Percentiles rank a stretch among this genome's conserved stretches.
These are phyloP conservation scores for Mercurialis annua DNA, from an alignment of 345 rosid genomes.

Conservation along the genomic window DNA sequence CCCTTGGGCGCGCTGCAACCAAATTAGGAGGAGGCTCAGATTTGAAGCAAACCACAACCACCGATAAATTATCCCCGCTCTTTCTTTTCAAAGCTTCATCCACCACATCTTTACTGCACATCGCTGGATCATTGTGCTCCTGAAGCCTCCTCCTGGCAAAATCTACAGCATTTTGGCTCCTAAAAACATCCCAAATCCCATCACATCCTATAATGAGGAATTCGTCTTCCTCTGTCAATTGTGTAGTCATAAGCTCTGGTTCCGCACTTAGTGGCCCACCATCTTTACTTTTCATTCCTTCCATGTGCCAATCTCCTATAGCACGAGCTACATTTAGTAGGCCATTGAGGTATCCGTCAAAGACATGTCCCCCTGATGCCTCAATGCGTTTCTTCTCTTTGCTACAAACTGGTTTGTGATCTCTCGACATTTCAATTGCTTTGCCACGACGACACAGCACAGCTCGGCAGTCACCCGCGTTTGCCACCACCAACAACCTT, in stretches of 20 bases:
- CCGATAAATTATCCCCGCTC: constrained; percentile 75
- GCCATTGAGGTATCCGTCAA: constrained; percentile 75
- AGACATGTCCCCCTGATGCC: constrained; percentile 65
- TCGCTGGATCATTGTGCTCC: constrained; percentile 72
- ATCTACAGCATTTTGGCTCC: constrained; percentile 85
- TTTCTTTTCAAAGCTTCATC: constrained; percentile 86
- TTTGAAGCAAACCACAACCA: constrained; percentile 71
- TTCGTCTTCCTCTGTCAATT: constrained; percentile 66
- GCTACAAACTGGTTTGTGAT: constrained; percentile 73
- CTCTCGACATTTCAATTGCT: constrained; percentile 84
- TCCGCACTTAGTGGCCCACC: constrained; percentile 85
- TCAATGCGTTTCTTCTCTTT: constrained; percentile 66
- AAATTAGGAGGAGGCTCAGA: constrained; percentile 64
- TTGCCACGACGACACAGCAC: constrained; percentile 71
- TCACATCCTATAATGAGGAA: constrained; percentile 83
- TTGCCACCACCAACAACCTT: constrained; percentile 82
- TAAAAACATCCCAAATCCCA: constrained; percentile 92
- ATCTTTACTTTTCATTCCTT: constrained; percentile 64
- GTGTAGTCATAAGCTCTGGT: constrained; percentile 62
- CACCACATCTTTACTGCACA: constrained; percentile 71
- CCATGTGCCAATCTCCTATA: constrained; percentile 90
- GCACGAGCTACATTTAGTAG: constrained; percentile 84
- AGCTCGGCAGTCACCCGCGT: constrained; percentile 90
- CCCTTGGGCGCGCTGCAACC: constrained; percentile 60
- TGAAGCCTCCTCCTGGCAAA: constrained; percentile 82